Base-by-base conservation (phyloP, 371 early-diverging fungal species). In the Haplosporangium sp. region DNA sequence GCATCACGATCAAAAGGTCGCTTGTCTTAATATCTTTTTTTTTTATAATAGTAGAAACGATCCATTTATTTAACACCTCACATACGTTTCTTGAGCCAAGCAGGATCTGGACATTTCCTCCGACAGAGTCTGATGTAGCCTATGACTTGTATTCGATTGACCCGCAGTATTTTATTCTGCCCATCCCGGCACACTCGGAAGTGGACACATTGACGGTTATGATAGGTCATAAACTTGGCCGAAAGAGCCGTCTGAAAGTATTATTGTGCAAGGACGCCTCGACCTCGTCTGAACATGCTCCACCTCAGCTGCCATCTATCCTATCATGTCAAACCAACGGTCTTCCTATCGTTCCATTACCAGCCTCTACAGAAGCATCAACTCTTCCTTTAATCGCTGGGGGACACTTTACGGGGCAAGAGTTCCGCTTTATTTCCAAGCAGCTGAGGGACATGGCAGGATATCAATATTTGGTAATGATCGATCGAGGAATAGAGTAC, bases 201-300 rank as follows among this genome's bases (percentile, higher is more conserved):
- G 16, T 71, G 5, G 83, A 83, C 36, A 83, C 82, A n/a, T 81
- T 89, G 45, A 59, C 82, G 40, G 43, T 87, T 1, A 37, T 89
- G 52, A 82, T 87, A 0, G 81, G 83, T 61, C 75, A 81, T 38
- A 46, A 57, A 0, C 59, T 83, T 10, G 86, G 69, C 9, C 29
- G 55, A 18, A 13, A 40, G 16, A 70, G 75, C 3, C 68, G 81
- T 10, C 77, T 87, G 40, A 69, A 80, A 20, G 20, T 90, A 2
- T 54, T 84, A 1, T 53, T 90, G 21, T 90, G 90, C 59, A 75
- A 64, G 10, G 55, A 75, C 12, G 23, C 18, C 11, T 23, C 42
- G 13, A 13, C 61, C 40, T 14, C 18, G 16, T 3, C 46, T 16
- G 20, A 54, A 5, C 18, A 67, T 9, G 20, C 46, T 47, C 36